Evolutionary conservation across 148 eudicot species (phyloP).

Genomic region (Chenopodium berlandieri): DNA sequence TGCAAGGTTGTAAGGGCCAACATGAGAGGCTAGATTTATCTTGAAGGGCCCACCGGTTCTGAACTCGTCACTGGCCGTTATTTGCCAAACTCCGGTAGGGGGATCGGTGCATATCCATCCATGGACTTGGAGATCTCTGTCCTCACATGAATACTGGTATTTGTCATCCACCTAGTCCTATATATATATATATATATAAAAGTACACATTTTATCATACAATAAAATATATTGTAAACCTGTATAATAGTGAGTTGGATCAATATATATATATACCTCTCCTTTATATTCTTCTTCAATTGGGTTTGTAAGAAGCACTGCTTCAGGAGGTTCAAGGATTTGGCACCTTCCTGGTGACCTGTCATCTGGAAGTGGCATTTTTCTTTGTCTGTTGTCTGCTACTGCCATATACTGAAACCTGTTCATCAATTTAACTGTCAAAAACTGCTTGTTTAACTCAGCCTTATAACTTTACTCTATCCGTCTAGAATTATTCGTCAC

Average conservation of each 20-base stretch:
- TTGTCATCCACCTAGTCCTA: slow-evolving; percentile 73
- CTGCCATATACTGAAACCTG: slow-evolving; percentile 81
- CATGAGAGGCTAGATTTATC: slow-evolving; percentile 87
- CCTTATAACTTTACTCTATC: neutral
- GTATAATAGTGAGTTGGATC: too few relatives aligned
- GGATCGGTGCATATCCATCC: slow-evolving; percentile 76
- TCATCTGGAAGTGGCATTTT: slow-evolving; percentile 87
- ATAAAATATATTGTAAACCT: too few relatives aligned
- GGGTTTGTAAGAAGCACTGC: slow-evolving; percentile 67
- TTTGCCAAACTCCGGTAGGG: slow-evolving; percentile 82
- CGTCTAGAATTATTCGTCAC: neutral
- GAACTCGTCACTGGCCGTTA: slow-evolving; percentile 76
- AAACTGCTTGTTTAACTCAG: neutral
- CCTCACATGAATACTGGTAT: slow-evolving; percentile 76
- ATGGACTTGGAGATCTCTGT: slow-evolving; percentile 67
- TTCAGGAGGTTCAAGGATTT: slow-evolving; percentile 65
- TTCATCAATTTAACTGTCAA: neutral
- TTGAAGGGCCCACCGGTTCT: slow-evolving; percentile 79
- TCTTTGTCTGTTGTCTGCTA: slow-evolving; percentile 68
- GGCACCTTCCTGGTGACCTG: slow-evolving; percentile 52
- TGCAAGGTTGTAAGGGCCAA: slow-evolving; percentile 70
- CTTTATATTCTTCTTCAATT: slow-evolving; percentile 36
- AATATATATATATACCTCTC: slow-evolving; percentile 29
- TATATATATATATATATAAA: neutral
- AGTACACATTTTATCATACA: neutral